Evolutionary conservation across 139 green algal species (phyloP).

Genomic region (Coccomyxa sp.): DNA sequence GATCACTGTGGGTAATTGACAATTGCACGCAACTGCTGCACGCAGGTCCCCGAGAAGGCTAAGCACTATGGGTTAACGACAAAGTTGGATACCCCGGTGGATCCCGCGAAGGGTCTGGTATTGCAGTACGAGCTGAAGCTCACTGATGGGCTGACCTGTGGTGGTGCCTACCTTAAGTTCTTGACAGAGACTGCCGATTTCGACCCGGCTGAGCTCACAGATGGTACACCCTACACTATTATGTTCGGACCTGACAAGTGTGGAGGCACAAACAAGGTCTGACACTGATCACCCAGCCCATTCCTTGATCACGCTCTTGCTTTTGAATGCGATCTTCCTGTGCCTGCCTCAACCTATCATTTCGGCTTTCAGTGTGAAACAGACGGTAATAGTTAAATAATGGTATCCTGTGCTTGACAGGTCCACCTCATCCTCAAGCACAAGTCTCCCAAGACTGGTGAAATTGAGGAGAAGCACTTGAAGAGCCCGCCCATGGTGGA

Average conservation of each 20-base stretch:
- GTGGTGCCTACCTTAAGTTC: conserved; percentile 91
- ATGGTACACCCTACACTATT: conserved; percentile 90
- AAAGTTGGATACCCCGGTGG: conserved; percentile 38
- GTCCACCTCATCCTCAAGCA: conserved; percentile 90
- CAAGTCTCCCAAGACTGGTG: conserved; percentile 66
- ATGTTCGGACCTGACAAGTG: conserved; percentile 99
- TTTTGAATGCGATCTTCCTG: neutral
- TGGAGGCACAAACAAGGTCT: conserved; percentile 69
- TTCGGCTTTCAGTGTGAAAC: neutral
- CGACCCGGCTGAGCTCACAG: conserved; percentile 46
- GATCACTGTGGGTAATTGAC: neutral
- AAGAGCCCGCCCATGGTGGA: conserved; percentile 58
- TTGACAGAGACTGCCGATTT: conserved; percentile 57
- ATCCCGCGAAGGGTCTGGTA: conserved; percentile 57
- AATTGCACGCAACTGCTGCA: too few species aligned
- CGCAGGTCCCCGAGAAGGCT: conserved; percentile 66
- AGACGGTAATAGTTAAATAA: neutral
- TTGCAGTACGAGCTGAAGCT: conserved; percentile 87
- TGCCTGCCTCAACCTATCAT: too few species aligned
- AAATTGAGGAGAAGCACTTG: conserved; percentile 91
- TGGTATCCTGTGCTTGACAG: conserved; percentile 21
- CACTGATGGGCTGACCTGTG: conserved; percentile 60
- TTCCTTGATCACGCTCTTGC: neutral
- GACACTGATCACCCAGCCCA: neutral
- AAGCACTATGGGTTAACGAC: conserved; percentile 72